Evolutionary conservation across 345 rosid species (phyloP).

Genomic region (Luvunga scandens): DNA sequence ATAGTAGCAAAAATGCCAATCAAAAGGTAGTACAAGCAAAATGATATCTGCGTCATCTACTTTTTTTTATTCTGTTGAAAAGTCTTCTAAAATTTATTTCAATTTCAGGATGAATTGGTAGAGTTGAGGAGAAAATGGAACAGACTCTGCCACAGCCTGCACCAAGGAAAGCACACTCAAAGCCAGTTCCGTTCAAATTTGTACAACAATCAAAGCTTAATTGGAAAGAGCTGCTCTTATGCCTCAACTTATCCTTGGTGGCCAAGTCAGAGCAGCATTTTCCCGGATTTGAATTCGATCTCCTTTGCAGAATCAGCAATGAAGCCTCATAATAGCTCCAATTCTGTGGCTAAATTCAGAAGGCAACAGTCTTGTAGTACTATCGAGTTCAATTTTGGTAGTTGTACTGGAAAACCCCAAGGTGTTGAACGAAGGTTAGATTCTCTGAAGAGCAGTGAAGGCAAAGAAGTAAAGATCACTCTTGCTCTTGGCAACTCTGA

Average conservation of each 20-base stretch:
- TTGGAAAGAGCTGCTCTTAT: conserved; percentile 28
- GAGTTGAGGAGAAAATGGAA: conserved; percentile 72
- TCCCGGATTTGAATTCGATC: conserved; percentile 42
- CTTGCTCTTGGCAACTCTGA: conserved; percentile 70
- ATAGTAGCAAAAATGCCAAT: conserved; percentile 31
- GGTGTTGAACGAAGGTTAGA: conserved; percentile 52
- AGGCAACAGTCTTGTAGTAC: conserved; percentile 67
- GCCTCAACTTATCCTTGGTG: conserved; percentile 49
- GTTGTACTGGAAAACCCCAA: conserved; percentile 25
- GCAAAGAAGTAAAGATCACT: conserved; percentile 63
- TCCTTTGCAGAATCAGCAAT: conserved; percentile 42
- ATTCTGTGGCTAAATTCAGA: conserved; percentile 59
- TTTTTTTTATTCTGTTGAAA: not conserved
- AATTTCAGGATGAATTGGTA: conserved; percentile 50
- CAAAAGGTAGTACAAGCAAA: conserved; percentile 45
- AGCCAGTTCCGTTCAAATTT: conserved; percentile 10
- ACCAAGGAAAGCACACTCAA: conserved; percentile 34
- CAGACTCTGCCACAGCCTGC: conserved; percentile 59
- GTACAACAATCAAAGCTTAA: conserved; percentile 25
- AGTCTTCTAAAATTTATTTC: not conserved
- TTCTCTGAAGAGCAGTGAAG: conserved; percentile 54
- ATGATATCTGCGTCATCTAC: not conserved
- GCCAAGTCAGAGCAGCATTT: conserved; percentile 43
- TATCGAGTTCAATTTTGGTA: conserved; percentile 58
- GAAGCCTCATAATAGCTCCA: conserved; percentile 33